phyloP scores from a whole-genome alignment of 164 flowering plant species.

The Kalanchoe fedtschenkoi region DNA sequence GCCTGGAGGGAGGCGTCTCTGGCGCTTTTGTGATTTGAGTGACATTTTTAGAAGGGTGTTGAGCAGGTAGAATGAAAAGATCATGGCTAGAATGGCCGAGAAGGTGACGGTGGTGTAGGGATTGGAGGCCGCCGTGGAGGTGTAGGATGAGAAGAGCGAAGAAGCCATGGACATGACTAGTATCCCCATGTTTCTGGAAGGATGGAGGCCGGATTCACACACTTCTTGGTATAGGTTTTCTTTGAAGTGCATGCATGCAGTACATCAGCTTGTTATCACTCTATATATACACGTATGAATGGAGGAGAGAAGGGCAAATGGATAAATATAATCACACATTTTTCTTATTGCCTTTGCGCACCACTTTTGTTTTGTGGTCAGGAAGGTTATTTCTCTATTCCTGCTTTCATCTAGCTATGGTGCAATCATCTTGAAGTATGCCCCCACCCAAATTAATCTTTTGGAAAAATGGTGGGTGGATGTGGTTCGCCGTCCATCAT shows the following conservation, averaged over 20 bases:
- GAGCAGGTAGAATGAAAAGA: neutral
- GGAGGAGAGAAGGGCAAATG: neutral
- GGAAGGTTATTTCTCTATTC: too few relatives aligned
- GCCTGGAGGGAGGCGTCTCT: slow-evolving; percentile 9
- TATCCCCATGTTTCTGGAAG: neutral
- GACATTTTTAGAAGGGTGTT: neutral
- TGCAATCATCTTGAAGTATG: too few relatives aligned
- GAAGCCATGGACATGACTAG: neutral
- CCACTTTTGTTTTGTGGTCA: neutral
- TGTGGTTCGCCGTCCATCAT: too few relatives aligned
- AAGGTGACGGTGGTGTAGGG: slow-evolving; percentile 7
- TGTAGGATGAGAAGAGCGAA: neutral
- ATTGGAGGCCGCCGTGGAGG: neutral
- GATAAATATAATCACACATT: neutral
- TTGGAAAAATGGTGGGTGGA: too few relatives aligned
- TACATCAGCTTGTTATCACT: neutral
- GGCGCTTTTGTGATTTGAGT: neutral
- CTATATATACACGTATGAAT: neutral
- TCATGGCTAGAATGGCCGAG: neutral
- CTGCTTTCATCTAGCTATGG: too few relatives aligned
- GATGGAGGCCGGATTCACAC: neutral
- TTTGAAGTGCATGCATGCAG: slow-evolving; percentile 4
- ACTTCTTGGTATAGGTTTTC: neutral
- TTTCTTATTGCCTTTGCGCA: too few relatives aligned
- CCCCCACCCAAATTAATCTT: too few relatives aligned